Base-by-base conservation (phyloP, 2,329 filamentous ascomycete species). In the Phialocephala subalpina region DNA sequence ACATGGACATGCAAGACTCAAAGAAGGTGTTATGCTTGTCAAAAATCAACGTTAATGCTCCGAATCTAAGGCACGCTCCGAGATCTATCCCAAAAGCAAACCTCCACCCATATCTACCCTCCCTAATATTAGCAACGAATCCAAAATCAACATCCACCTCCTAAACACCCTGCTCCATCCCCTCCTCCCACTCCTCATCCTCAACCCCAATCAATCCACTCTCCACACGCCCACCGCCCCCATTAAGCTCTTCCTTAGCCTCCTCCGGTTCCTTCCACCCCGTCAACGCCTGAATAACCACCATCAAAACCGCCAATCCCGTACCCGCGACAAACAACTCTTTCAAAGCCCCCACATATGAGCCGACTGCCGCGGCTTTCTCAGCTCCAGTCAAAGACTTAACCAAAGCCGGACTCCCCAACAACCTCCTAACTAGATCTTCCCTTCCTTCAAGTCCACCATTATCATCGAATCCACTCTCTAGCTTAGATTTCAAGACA, bases 361-460 rank as follows among this genome's bases (percentile, higher is more conserved):
- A 82, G 14, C 76, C 65, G 0, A 87, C 74, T 0, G 87, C 87
- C 29, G 88, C 77, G 9, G 78, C 75, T 47, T 77, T 81, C 67
- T 88, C 85, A 7, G 77, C 71, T 0, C 86, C 87, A 0, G 78
- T 69, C 52, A 90, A 70, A 12, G 73, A 74, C 35, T 78, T 76
- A 0, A 89, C 87, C 16, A 87, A 74, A 0, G 83, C 86, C 2
- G 88, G 88, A 69, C 85, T 87, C 0, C 87, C 88, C 11, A 89
- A 72, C 14, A 90, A 76, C 59, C 80, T 80, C n/a, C 84, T 78
- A 1, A 89, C 80, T 20, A 90, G 75, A 0, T 82, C 78, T 1
- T 77, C 79, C 59, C 69, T 71, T 0, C 68, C 71, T 29, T 67
- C 60, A 40, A 75, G 22, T 0, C 69, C 72, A 16, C 73, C 74